Evolutionary conservation across 805 yeast genomes (phyloP).

Genomic region (Candida fluviatilis): DNA sequence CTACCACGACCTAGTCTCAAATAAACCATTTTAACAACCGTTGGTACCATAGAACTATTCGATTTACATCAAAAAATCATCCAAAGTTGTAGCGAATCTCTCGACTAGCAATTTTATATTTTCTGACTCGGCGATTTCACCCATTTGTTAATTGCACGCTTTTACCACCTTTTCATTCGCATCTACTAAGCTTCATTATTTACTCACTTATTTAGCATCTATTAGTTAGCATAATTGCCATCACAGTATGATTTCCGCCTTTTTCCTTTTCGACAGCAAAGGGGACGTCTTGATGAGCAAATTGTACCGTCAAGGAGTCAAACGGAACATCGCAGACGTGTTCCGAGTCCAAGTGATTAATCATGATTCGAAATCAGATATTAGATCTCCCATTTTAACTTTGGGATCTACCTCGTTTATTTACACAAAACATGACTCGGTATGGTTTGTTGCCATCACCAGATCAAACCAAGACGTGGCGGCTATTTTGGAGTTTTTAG

Average conservation of each 20-base stretch:
- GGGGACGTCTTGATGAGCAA: conserved; percentile 84
- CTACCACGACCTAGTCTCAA: too few relatives aligned
- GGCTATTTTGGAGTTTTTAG: conserved; percentile 71
- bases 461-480: conserved; percentile 86
- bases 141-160: too few relatives aligned
- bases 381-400: conserved; percentile 51
- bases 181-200: too few relatives aligned
- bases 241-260: conserved; percentile 66
- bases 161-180: too few relatives aligned
- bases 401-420: conserved; percentile 90
- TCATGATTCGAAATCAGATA: conserved; percentile 23
- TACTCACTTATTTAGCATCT: too few relatives aligned
- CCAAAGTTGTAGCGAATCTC: too few relatives aligned
- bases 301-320: conserved; percentile 68
- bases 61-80: too few relatives aligned
- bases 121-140: too few relatives aligned
- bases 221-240: background rate
- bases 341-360: conserved; percentile 90
- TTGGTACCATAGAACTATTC: too few relatives aligned
- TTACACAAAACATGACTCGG: conserved; percentile 55
- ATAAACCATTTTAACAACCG: too few relatives aligned
- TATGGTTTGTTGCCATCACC: conserved; percentile 88
- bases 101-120: too few relatives aligned
- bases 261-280: conserved; percentile 70
- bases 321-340: conserved; percentile 77